phyloP scores from a whole-genome alignment of 2,329 filamentous ascomycete genomes.

The Monosporascus sp. region DNA sequence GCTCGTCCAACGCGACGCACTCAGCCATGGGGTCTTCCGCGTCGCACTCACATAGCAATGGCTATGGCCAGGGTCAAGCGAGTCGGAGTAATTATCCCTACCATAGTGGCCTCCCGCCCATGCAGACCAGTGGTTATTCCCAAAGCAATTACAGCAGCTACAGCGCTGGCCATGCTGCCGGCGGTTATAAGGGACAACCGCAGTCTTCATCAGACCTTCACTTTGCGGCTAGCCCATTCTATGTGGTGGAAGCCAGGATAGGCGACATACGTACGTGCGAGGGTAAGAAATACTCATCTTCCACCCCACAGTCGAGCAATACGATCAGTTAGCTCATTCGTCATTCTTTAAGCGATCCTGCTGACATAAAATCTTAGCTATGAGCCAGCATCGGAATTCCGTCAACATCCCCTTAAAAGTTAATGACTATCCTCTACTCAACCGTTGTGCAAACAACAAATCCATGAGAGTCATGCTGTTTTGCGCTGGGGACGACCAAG shows the following conservation, averaged over 20 bases:
- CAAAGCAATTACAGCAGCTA: slow-evolving; percentile 6
- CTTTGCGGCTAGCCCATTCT: slow-evolving; percentile 80
- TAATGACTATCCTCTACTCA: slow-evolving; percentile 47
- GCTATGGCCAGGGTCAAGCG: slow-evolving; percentile 2
- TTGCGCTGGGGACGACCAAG: slow-evolving; percentile 62
- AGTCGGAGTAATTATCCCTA: slow-evolving; percentile 6
- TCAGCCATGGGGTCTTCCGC: not conserved
- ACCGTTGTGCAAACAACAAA: slow-evolving; percentile 54
- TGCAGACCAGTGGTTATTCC: not conserved
- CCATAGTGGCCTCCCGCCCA: not conserved
- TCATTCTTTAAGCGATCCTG: not conserved
- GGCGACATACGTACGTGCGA: slow-evolving; percentile 65
- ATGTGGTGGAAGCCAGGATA: slow-evolving; percentile 61
- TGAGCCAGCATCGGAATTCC: slow-evolving; percentile 49
- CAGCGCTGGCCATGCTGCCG: not conserved
- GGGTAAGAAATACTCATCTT: slow-evolving; percentile 44
- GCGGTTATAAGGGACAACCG: slow-evolving; percentile 8
- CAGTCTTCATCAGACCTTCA: slow-evolving; percentile 14
- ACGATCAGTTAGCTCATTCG: not conserved
- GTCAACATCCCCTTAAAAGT: slow-evolving; percentile 40
- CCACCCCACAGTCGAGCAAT: not conserved
- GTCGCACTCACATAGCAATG: not conserved
- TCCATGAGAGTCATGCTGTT: slow-evolving; percentile 74
- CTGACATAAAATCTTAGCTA: slow-evolving; percentile 36
- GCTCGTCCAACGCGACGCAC: slow-evolving; percentile 6